Percentiles rank a stretch among this genome's conserved stretches.
Conservation (phyloP, 352 stramenopile genomes). For the Globisporangium rhizosaccharum region DNA sequence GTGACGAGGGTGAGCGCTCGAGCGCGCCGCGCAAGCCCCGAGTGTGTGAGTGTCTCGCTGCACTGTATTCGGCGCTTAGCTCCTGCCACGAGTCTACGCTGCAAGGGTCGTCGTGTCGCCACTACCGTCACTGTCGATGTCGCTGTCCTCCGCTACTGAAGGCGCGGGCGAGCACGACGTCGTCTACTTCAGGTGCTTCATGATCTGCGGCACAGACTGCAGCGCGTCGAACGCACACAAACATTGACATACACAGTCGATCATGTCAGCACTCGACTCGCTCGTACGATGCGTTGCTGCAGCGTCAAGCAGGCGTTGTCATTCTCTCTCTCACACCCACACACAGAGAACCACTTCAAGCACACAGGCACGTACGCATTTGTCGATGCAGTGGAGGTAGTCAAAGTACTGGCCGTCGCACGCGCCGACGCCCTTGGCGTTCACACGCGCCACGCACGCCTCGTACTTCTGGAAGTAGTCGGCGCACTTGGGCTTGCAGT, state of each 20-base stretch:
- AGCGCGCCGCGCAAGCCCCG: too few relatives aligned
- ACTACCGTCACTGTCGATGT: not conserved
- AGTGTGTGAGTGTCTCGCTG: too few relatives aligned
- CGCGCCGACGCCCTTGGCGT: constrained; percentile 86
- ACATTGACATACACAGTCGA: constrained; percentile 8
- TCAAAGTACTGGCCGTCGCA: constrained; percentile 96
- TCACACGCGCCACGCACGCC: constrained; percentile 89
- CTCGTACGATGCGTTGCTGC: not conserved
- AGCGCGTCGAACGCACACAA: constrained; percentile 11
- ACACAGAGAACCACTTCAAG: not conserved
- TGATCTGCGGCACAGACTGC: constrained; percentile 90
- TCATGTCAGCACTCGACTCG: not conserved
- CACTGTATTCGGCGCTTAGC: not conserved
- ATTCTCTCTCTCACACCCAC: not conserved
- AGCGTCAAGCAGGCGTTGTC: not conserved
- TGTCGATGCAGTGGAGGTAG: constrained; percentile 93
- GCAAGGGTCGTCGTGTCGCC: not conserved
- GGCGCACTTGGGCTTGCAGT: constrained; percentile 89
- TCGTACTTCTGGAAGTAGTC: constrained; percentile 87
- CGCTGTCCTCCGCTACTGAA: not conserved
- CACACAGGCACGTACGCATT: constrained; percentile 76
- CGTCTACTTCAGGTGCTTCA: constrained; percentile 92
- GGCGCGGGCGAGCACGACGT: not conserved
- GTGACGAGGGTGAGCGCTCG: too few relatives aligned
- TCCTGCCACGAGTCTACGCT: not conserved